A percentile compares a stretch with the other conserved stretches of the same genome.
These are phyloP conservation scores for Pseudocercospora ulei DNA, from an alignment of 2,329 filamentous ascomycete genomes.

Conservation along the genomic window DNA sequence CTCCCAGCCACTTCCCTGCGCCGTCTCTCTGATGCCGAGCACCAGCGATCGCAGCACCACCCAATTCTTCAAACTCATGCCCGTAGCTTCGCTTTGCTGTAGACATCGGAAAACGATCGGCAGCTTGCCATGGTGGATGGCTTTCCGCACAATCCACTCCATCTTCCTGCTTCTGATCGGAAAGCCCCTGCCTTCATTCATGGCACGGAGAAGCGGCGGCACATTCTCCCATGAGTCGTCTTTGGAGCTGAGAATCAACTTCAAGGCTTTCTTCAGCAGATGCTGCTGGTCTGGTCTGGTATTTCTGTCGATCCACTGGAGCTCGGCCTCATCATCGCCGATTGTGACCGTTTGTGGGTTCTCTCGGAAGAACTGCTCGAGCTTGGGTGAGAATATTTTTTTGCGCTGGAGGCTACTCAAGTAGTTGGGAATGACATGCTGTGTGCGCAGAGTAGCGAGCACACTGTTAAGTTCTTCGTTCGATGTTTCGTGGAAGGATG, in stretches of 20 bases:
- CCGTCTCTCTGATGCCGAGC: slow-evolving; percentile 33
- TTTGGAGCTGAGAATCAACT: slow-evolving; percentile 25
- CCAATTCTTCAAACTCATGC: slow-evolving; percentile 31
- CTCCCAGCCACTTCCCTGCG: slow-evolving; percentile 33
- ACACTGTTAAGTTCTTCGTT: slow-evolving; percentile 37
- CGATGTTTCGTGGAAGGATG: slow-evolving; percentile 37
- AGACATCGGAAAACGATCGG: slow-evolving; percentile 31
- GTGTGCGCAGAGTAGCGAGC: slow-evolving; percentile 37
- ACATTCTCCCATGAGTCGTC: slow-evolving; percentile 32
- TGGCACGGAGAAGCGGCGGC: slow-evolving; percentile 30
- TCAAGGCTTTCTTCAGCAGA: slow-evolving; percentile 27
- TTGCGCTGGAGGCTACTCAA: slow-evolving; percentile 37
- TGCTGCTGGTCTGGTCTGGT: slow-evolving; percentile 29
- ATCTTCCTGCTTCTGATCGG: slow-evolving; percentile 20
- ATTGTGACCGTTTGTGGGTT: slow-evolving; percentile 39
- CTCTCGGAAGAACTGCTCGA: slow-evolving; percentile 37
- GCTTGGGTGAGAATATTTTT: slow-evolving; percentile 38
- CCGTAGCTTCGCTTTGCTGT: slow-evolving; percentile 30
- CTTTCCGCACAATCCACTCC: slow-evolving; percentile 33
- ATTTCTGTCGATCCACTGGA: slow-evolving; percentile 31
- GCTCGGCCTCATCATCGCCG: slow-evolving; percentile 35
- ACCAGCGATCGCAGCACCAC: slow-evolving; percentile 33
- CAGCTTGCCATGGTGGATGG: slow-evolving; percentile 27
- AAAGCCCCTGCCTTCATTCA: slow-evolving; percentile 25
- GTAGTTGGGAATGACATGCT: slow-evolving; percentile 40